A percentile compares a stretch with the other conserved stretches of the same genome.
Evolutionary conservation across 495 filamentous ascomycete species (phyloP).

Genomic region (Hyaloscypha finlandica): DNA sequence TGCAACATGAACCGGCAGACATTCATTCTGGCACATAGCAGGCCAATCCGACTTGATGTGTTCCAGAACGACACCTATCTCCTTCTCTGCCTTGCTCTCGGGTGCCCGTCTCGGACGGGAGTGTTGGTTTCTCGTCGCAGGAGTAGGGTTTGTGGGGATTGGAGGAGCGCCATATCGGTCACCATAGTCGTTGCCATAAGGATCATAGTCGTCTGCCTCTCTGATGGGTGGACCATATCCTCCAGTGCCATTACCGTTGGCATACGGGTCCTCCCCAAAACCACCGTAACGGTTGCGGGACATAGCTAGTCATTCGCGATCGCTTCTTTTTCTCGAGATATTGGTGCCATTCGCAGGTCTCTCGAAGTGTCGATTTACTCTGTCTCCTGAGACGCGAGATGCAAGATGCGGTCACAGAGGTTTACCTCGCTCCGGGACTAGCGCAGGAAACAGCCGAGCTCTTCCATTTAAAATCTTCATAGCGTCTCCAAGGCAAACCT

Average conservation of each 20-base stretch:
- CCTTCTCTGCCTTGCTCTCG: slow-evolving; percentile 32
- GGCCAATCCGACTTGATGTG: slow-evolving; percentile 84
- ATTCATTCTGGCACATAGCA: slow-evolving; percentile 83
- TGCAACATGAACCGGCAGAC: slow-evolving; percentile 89
- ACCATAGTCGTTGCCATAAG: slow-evolving; percentile 26
- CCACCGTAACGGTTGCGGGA: slow-evolving; percentile 31
- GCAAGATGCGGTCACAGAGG: not conserved
- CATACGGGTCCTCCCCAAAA: slow-evolving; percentile 25
- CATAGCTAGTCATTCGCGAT: slow-evolving; percentile 27
- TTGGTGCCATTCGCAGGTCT: slow-evolving; percentile 24
- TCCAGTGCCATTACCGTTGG: slow-evolving; percentile 26
- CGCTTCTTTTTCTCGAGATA: slow-evolving; percentile 15
- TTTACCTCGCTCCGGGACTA: not conserved
- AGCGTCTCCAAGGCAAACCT: slow-evolving; percentile 14
- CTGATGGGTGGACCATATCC: slow-evolving; percentile 19
- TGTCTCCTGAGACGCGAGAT: slow-evolving; percentile 10
- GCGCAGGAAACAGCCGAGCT: slow-evolving; percentile 10
- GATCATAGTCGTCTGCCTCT: slow-evolving; percentile 32
- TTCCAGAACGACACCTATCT: slow-evolving; percentile 32
- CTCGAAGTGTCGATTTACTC: not conserved
- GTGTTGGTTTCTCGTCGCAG: slow-evolving; percentile 8
- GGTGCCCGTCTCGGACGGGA: slow-evolving; percentile 13
- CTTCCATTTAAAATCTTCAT: not conserved
- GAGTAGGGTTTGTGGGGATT: slow-evolving; percentile 19
- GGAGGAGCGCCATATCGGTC: slow-evolving; percentile 28